Base-by-base conservation (phyloP, 1,284 basidiomycete species). In the Coniferiporia weirii region DNA sequence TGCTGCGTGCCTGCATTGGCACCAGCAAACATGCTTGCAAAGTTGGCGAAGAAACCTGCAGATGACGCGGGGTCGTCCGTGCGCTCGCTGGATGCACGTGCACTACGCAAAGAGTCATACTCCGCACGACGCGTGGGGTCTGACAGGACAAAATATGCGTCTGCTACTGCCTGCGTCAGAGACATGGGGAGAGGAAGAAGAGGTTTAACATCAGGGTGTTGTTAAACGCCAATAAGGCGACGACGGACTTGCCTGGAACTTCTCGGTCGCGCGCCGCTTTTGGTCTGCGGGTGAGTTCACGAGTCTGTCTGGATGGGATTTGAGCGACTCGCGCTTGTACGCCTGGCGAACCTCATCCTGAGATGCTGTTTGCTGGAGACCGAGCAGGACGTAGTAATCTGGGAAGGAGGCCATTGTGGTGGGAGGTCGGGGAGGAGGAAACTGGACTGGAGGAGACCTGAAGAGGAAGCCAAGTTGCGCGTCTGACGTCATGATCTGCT, bases 71-170 rank as follows among this genome's bases (percentile, higher is more conserved):
- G 87, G 64, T 89, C 80, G 36, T 73, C 74, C 12, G 82, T 80
- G 58, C 73, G 80, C 65, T 84, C 80, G 44, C 74, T 69, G 15
- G 70, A 72, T 4, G 76, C 66, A 51, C 78, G 80, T 2, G 82
- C 77, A 8, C 74, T 66, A 71, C 91, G 84, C 3, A 94, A 76
- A 0, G 69, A 66, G 66, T 95, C 93, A 68, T 98, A 98, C 73
- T 98, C 95, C 65, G 71, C 76, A 56, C 90, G 81, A 55, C 94
- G 79, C 46, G 84, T 77, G 1, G 84, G 72, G 72, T 98, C 93
- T 0, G 92, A 95, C 27, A 98, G 83, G 7, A 97, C 91, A 71
- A 95, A 98, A 76, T 98, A 98, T 9, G 95, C 95, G 74, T 98
- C 95, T 53, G 95, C 93, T 61, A 98, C 87, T 12, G 87, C 85